Conservation (phyloP, 2,329 filamentous ascomycete species). For the Zymoseptoria pseudotritici region DNA sequence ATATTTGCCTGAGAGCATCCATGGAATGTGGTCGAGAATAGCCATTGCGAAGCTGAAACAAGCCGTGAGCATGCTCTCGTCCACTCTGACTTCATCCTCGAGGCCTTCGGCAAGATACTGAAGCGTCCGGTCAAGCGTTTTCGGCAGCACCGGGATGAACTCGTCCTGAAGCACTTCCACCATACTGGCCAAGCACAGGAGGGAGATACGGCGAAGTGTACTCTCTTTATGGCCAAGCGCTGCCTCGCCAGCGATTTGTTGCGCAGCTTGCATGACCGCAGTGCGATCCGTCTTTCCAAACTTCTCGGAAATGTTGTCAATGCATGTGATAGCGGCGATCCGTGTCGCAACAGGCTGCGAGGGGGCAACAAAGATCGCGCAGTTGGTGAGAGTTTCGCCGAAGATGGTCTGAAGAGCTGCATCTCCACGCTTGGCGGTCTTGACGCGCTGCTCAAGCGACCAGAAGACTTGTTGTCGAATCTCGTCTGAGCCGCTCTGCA, state of each 20-base stretch:
- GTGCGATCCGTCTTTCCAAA: constrained; percentile 88
- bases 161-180: constrained; percentile 82
- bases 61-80: constrained; percentile 9
- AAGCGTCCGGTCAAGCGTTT: constrained; percentile 64
- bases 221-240: constrained; percentile 69
- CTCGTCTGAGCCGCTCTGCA: constrained; percentile 66
- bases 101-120: constrained; percentile 62
- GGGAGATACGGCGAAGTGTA: constrained; percentile 70
- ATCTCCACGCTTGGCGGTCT: constrained; percentile 64
- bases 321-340: constrained; percentile 77
- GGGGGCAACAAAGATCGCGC: constrained; percentile 64
- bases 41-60: constrained; percentile 68
- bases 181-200: constrained; percentile 81
- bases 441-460: constrained; percentile 73
- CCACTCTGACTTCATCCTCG: constrained; percentile 40
- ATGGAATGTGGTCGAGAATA: constrained; percentile 75
- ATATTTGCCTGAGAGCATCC: constrained; percentile 73
- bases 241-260: constrained; percentile 65
- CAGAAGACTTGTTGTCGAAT: constrained; percentile 69
- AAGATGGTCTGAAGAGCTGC: constrained; percentile 65
- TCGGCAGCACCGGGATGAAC: constrained; percentile 74
- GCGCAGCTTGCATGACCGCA: constrained; percentile 66
- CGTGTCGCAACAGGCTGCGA: constrained; percentile 68
- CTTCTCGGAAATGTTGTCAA: constrained; percentile 88
- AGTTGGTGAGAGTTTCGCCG: constrained; percentile 28